Percentiles rank a stretch among this genome's conserved stretches.
Evolutionary conservation across 768 basidiomycete species (phyloP).

Genomic region (Floccularia luteovirens): DNA sequence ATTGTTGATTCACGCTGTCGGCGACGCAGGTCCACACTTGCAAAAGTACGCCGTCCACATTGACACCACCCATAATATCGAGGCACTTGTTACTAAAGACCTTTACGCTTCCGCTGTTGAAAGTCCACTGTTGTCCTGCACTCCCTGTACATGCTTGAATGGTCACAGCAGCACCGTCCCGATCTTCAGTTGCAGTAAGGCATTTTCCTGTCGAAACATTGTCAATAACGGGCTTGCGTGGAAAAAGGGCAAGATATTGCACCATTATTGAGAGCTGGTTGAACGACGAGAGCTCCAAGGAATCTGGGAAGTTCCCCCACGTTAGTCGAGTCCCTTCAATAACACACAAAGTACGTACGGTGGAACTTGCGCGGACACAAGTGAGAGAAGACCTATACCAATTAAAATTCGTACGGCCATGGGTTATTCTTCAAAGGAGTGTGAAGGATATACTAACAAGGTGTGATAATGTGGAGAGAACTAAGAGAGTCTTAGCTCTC

Average conservation of each 20-base stretch:
- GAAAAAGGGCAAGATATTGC: conserved; percentile 5
- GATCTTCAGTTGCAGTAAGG: conserved; percentile 40
- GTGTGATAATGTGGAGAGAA: neutral
- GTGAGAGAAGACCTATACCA: conserved; percentile 11
- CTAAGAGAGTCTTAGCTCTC: neutral
- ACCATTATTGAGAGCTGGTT: conserved; percentile 36
- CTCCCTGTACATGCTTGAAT: conserved; percentile 37
- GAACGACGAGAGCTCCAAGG: conserved; percentile 32
- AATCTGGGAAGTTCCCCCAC: conserved; percentile 18
- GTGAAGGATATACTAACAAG: conserved; percentile 5
- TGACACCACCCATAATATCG: conserved; percentile 33
- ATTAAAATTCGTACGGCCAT: conserved; percentile 7
- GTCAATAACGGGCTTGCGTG: neutral
- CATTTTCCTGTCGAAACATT: conserved; percentile 30
- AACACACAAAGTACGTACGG: conserved; percentile 9
- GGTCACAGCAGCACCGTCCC: conserved; percentile 38
- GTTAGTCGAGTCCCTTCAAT: neutral
- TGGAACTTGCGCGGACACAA: conserved; percentile 20
- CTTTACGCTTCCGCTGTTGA: conserved; percentile 30
- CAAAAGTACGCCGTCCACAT: conserved; percentile 35
- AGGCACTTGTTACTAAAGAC: conserved; percentile 42
- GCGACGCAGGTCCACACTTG: conserved; percentile 42
- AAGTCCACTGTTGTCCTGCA: conserved; percentile 40
- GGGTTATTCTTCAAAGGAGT: conserved; percentile 13
- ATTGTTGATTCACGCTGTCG: conserved; percentile 37